Percentiles rank a stretch among this genome's conserved stretches.
These are phyloP conservation scores for Purshia tridentata DNA, from an alignment of 306 rosid genomes.

Conservation along the genomic window DNA sequence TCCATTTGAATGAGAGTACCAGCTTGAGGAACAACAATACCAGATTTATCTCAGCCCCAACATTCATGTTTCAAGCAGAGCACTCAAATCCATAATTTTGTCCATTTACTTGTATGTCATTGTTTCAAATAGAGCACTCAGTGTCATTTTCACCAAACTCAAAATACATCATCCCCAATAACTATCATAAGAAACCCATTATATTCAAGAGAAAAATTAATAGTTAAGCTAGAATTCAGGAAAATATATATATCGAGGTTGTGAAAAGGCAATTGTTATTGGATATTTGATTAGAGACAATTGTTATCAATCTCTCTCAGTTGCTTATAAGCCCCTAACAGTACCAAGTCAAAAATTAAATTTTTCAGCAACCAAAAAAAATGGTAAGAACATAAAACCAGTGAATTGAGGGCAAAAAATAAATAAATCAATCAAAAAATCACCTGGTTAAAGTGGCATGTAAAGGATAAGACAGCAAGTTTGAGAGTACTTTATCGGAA, in stretches of 20 bases:
- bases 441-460: conserved; percentile 67
- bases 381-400: not conserved
- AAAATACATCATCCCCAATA: not conserved
- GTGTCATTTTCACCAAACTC: not conserved
- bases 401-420: conserved; percentile 10
- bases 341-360: not conserved
- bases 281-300: not conserved
- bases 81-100: too few relatives aligned
- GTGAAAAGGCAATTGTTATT: not conserved
- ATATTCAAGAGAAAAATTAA: not conserved
- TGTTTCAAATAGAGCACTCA: not conserved
- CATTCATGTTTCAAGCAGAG: not conserved
- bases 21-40: not conserved
- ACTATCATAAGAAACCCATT: not conserved
- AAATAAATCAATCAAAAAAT: not conserved
- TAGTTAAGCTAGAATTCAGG: not conserved
- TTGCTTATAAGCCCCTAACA: not conserved
- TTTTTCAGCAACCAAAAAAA: not conserved
- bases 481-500: conserved; percentile 67
- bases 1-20: not conserved
- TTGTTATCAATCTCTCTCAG: not conserved
- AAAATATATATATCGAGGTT: not conserved
- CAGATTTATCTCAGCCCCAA: not conserved
- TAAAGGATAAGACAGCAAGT: conserved; percentile 85
- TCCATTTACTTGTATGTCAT: not conserved